A percentile compares a stretch with the other conserved stretches of the same genome.
These are phyloP conservation scores for Ganoderma leucocontextum DNA, from an alignment of 1,284 basidiomycete species.

Conservation along the genomic window DNA sequence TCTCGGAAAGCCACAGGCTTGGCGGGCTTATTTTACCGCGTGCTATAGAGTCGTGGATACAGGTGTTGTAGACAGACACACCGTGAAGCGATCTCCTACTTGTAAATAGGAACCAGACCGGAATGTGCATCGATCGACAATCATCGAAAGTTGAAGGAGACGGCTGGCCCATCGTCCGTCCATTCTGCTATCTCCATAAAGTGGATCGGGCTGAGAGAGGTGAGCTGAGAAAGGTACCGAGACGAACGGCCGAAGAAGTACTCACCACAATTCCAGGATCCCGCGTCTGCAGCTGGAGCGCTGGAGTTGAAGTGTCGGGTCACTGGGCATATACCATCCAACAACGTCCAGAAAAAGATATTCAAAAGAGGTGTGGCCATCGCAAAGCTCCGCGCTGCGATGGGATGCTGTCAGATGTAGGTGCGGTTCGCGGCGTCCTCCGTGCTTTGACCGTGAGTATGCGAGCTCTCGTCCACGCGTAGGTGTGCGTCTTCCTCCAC, in stretches of 20 bases:
- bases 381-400: slow-evolving; percentile 15
- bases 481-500: neutral
- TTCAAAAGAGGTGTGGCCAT: slow-evolving; percentile 1
- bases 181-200: slow-evolving; percentile 3
- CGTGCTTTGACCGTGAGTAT: neutral
- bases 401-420: slow-evolving; percentile 5
- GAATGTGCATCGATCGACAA: neutral
- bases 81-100: neutral
- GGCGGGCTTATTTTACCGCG: neutral
- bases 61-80: neutral
- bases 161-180: neutral
- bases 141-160: neutral
- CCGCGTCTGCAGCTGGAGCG: slow-evolving; percentile 12
- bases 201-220: neutral
- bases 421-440: neutral
- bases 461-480: neutral
- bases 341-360: slow-evolving; percentile 1
- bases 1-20: neutral
- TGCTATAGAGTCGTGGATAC: neutral
- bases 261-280: slow-evolving; percentile 10
- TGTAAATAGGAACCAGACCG: neutral
- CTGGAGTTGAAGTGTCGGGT: neutral
- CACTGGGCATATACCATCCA: neutral
- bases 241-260: neutral
- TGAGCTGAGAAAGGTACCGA: too few relatives aligned